phyloP scores from a whole-genome alignment of 2,329 filamentous ascomycete species.

The Blastomyces silverae region DNA sequence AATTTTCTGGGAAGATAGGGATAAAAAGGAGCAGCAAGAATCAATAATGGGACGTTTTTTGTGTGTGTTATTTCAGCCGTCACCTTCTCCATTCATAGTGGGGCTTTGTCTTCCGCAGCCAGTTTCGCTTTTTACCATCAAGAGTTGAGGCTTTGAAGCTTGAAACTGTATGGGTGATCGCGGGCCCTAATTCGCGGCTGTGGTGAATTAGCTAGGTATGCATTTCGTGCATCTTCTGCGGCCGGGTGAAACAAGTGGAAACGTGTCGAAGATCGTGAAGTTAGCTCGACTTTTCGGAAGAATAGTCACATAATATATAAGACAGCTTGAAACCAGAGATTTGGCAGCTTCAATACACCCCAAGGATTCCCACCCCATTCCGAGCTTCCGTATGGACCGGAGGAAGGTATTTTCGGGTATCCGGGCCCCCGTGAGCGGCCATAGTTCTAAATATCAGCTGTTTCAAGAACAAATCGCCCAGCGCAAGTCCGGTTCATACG shows the following conservation, averaged over 20 bases:
- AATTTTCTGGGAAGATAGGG: not conserved
- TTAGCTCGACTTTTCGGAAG: not conserved
- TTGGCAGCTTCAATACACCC: not conserved
- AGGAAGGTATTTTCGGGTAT: conserved; percentile 1
- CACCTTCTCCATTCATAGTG: not conserved
- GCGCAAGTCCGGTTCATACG: not conserved
- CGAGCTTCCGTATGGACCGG: not conserved
- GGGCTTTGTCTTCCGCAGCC: not conserved
- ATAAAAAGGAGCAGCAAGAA: not conserved
- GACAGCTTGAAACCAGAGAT: not conserved
- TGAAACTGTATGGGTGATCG: not conserved
- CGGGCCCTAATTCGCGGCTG: too few relatives aligned
- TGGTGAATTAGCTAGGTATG: not conserved
- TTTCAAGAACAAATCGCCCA: not conserved
- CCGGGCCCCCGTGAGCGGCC: not conserved
- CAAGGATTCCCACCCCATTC: not conserved
- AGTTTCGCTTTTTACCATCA: not conserved
- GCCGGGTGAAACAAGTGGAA: not conserved
- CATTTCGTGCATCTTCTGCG: conserved; percentile 1
- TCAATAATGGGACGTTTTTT: not conserved
- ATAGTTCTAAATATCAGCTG: not conserved
- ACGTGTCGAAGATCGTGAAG: not conserved
- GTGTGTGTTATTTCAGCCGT: not conserved
- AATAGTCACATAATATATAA: not conserved
- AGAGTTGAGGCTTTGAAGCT: not conserved